These are phyloP conservation scores for Benincasa hispida DNA, from an alignment of 306 rosid genomes.

Conservation along the genomic window DNA sequence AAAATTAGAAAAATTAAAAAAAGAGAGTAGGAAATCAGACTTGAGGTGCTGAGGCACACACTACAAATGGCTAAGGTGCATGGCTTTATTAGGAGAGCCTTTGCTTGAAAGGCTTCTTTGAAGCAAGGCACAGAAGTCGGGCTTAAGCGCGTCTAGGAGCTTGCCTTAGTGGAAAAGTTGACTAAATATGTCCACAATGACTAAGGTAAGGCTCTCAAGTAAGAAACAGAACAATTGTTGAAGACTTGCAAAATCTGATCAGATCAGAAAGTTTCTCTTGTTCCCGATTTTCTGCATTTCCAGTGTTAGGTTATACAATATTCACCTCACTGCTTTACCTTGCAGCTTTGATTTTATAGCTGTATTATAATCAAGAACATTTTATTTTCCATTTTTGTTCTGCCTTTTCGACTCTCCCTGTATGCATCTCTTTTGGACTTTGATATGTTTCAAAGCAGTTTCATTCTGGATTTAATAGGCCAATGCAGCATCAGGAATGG, in stretches of 20 bases:
- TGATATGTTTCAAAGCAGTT: not conserved
- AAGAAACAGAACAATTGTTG: not conserved
- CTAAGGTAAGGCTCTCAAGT: not conserved
- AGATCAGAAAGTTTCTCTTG: not conserved
- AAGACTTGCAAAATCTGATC: not conserved
- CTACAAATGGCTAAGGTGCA: no score
- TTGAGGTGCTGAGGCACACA: no score
- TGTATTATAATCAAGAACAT: not conserved
- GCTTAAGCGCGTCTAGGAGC: not conserved
- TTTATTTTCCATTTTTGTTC: not conserved
- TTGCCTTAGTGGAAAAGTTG: not conserved
- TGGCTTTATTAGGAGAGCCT: not conserved
- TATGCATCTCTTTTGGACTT: not conserved
- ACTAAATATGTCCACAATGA: not conserved
- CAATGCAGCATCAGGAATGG: constrained; percentile 73
- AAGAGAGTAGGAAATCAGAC: not conserved
- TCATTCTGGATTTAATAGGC: constrained; percentile 30
- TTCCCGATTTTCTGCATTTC: not conserved
- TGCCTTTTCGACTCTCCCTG: not conserved
- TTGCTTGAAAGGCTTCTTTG: not conserved
- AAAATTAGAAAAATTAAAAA: no score
- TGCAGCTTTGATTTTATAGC: not conserved
- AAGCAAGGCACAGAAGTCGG: not conserved
- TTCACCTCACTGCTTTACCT: not conserved
- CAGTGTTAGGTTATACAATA: not conserved